Evolutionary conservation across 768 basidiomycete species (phyloP), one percentile per base, ranked within the genome.

Genomic region (Hebeloma cylindrosporum): DNA sequence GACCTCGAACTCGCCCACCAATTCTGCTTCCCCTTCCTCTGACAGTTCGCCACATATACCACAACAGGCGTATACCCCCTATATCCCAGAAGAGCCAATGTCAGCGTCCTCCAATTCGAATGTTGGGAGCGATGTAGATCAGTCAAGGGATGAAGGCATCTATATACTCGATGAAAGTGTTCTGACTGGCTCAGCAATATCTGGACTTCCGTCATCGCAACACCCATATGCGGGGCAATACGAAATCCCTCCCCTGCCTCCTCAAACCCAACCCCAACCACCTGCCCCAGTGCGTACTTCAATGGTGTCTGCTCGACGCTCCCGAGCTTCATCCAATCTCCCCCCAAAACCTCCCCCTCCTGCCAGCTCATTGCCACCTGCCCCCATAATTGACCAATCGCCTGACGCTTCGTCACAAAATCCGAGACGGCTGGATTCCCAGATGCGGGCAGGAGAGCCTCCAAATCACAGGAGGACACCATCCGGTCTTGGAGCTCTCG

Each of bases 321-420:
- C 77, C 44, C 75, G 83, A 44, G 62, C 72, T 6, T 62, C 71
- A 30, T 82, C 86, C 43, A 73, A 71, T 7, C 74, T 88, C 27
- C 83, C 83, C 4, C 83, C 83, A 8, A 73, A 79, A 31, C 75
- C 71, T 0, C 87, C 86, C 2, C 84, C 82, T 11, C 87, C 87
- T 22, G 68, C 72, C 13, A 69, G 72, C 35, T 73, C 80, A 3
- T 68, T 80, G 9, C 85, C 85, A 0, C 82, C 79, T 0, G 79
- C 84, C 1, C 80, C 83, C 18, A 61, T 60, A 18, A 35, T 57
- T 9, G 35, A 51, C 28, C 66, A 71, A 47, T 51, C 54, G 22
- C 48, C 63, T 27, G 60, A 70, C 40, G 38, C 66, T 8, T 48
- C 64, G 11, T 55, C 53, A 18, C 48, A 59, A 48, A 20, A 50